Percentiles rank a stretch among this genome's conserved stretches.
Evolutionary conservation across 2,329 filamentous ascomycete species (phyloP).

Genomic region (Neopestalotiopsis sp.): DNA sequence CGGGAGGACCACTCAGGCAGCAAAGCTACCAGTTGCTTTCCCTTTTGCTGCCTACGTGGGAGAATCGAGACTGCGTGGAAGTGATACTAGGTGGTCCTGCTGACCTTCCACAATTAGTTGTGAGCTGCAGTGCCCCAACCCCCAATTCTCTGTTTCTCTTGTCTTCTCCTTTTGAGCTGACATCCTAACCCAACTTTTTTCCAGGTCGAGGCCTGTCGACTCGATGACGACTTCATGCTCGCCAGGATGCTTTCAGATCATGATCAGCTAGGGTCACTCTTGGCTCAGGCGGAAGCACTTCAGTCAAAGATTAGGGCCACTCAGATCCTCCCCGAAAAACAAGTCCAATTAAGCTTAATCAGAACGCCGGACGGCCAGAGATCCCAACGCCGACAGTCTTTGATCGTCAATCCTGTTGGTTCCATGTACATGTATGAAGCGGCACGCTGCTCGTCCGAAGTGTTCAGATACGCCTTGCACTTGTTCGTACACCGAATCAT

Average conservation of each 20-base stretch:
- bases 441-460: slow-evolving; percentile 8
- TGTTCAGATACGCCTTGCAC: slow-evolving; percentile 12
- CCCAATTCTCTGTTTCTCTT: not conserved
- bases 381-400: not conserved
- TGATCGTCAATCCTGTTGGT: not conserved
- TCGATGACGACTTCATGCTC: not conserved
- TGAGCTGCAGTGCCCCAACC: not conserved
- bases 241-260: not conserved
- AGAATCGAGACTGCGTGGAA: not conserved
- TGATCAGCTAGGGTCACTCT: not conserved
- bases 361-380: not conserved
- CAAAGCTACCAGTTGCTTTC: slow-evolving; percentile 6
- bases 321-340: not conserved
- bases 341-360: not conserved
- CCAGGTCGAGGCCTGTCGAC: not conserved
- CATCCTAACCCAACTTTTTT: not conserved
- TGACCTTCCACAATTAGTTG: not conserved
- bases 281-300: not conserved
- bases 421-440: not conserved
- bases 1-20: not conserved
- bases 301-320: slow-evolving; percentile 1
- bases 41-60: not conserved
- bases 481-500: slow-evolving; percentile 13
- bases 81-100: not conserved
- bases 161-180: not conserved